Conservation (phyloP, 768 basidiomycete species). For the Lanmaoa rubissima region DNA sequence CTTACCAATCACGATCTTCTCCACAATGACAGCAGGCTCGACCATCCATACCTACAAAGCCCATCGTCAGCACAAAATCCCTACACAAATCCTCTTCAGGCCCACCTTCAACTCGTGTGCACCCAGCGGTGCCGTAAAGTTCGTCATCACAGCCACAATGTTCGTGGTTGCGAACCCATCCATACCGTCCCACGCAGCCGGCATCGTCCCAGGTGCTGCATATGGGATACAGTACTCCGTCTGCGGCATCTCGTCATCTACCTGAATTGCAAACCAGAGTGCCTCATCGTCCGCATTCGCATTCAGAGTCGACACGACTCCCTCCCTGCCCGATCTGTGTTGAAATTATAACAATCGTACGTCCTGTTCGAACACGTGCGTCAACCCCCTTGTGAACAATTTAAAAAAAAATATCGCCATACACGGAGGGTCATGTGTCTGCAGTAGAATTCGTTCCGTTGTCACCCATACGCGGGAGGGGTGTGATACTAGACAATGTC, state of each 20-base stretch:
- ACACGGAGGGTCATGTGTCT: slow-evolving; percentile 43
- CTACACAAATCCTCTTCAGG: not conserved
- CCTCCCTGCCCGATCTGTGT: not conserved
- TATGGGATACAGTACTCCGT: not conserved
- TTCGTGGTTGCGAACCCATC: not conserved
- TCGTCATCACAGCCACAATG: not conserved
- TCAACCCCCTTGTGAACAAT: not conserved
- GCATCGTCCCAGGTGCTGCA: not conserved
- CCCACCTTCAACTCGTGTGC: not conserved
- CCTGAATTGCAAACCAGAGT: not conserved
- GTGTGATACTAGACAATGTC: slow-evolving; percentile 51
- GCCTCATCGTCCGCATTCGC: not conserved
- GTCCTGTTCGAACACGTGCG: slow-evolving; percentile 32
- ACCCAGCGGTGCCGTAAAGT: not conserved
- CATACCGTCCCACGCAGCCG: not conserved
- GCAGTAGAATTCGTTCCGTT: slow-evolving; percentile 30
- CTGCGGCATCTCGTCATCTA: not conserved
- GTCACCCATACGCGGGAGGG: slow-evolving; percentile 49
- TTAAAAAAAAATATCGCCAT: not conserved
- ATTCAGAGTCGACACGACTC: not conserved
- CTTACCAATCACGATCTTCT: too few relatives aligned
- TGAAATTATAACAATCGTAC: slow-evolving; percentile 20
- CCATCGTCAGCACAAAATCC: not conserved
- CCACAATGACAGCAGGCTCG: not conserved
- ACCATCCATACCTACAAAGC: not conserved